Evolutionary conservation across 352 stramenopile species (phyloP), one percentile per base, ranked within the genome.

Genomic region (Peronospora belbahrii): DNA sequence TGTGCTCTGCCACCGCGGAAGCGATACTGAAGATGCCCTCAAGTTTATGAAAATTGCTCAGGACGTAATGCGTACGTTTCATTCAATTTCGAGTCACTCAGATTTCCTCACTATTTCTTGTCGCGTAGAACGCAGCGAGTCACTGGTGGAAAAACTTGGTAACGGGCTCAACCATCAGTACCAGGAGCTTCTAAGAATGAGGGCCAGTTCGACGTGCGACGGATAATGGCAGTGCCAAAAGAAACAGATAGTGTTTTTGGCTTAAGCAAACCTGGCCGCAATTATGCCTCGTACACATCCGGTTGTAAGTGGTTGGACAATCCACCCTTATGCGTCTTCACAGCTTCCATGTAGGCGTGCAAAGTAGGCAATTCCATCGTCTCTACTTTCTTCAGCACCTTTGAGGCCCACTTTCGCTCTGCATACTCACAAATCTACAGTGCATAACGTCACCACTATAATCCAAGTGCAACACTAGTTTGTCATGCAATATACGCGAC

Each of bases 371-470:
- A 37, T 33, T 88, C 76, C 10, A 69, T 74, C 0, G 61, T 85
- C 25, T 85, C 74, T 62, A 92, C 67, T 43, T 92, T 88, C 42
- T 87, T 91, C 22, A 95, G 48, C 9, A 94, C 66, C 44, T 89
- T 93, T 13, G 87, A 96, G 6, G 88, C 88, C 84, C 87, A 96
- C 33, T 94, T 92, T 23, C 88, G 67, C 52, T 97, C 90, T 3
- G 88, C 85, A 45, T 96, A 95, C 59, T 97, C 85, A 52, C 90
- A 97, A 40, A 94, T 90, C 77, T 94, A 51, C 18, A 20, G 6
- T 24, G 3, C 15, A 47, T 25, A 28, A 6, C 15, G 5, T 11
- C 1, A 24, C 2, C 11, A 35, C 1, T n/a, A 28, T 31, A 6
- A 20, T 11, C 4, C 19, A 32, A 19, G 13, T 41, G 24, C 40